A percentile compares a stretch with the other conserved stretches of the same genome.
These are phyloP conservation scores for Cantharellus cinnabarinus DNA, from an alignment of 768 basidiomycete genomes.

Conservation along the genomic window DNA sequence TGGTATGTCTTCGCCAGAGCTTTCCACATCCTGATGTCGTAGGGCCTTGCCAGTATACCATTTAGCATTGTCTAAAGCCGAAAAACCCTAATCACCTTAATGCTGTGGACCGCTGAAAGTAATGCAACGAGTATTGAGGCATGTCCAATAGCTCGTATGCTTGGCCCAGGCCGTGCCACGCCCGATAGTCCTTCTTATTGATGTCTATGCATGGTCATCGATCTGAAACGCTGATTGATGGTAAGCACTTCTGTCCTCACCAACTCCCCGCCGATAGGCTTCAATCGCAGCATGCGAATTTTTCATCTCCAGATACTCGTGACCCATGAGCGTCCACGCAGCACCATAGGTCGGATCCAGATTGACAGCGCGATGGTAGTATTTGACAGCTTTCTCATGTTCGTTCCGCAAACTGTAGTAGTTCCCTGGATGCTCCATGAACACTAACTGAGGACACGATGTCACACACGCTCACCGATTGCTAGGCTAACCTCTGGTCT, in stretches of 20 bases:
- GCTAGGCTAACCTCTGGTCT: constrained; percentile 92
- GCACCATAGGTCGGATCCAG: constrained; percentile 87
- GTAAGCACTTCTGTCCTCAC: constrained; percentile 25
- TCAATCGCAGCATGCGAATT: constrained; percentile 98
- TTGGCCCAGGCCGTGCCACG: constrained; percentile 97
- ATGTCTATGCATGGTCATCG: constrained; percentile 36
- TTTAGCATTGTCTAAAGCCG: neutral
- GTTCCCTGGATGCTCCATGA: constrained; percentile 41
- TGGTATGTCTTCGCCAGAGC: constrained; percentile 88
- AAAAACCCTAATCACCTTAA: constrained; percentile 34
- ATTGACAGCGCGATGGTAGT: constrained; percentile 86
- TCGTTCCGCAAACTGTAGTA: constrained; percentile 86
- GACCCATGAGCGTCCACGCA: constrained; percentile 98
- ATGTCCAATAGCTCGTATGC: constrained; percentile 93
- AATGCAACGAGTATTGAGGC: constrained; percentile 90
- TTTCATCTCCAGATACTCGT: constrained; percentile 97
- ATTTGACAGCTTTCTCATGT: constrained; percentile 89
- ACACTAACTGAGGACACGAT: neutral
- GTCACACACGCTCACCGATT: constrained; percentile 41
- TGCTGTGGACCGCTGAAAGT: constrained; percentile 90
- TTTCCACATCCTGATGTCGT: constrained; percentile 91
- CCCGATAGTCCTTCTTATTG: constrained; percentile 89
- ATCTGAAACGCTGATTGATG: neutral
- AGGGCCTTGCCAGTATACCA: constrained; percentile 36
- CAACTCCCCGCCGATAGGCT: constrained; percentile 86